Conservation (phyloP, 202 grass and related monocot species). For the Elaeis oleifera region DNA sequence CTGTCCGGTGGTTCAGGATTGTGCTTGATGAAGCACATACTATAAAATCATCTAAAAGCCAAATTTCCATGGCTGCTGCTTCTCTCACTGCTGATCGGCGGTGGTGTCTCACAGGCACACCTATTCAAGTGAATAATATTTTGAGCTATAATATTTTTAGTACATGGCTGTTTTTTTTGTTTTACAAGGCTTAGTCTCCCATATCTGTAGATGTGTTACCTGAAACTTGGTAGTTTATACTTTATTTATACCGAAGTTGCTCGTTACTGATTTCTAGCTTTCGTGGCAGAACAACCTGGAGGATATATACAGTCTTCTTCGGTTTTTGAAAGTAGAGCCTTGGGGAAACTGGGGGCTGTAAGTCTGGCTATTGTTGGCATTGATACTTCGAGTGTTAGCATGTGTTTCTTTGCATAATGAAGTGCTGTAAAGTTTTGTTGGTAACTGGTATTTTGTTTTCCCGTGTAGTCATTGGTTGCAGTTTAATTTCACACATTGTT, state of each 20-base stretch:
- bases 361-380: constrained; percentile 24
- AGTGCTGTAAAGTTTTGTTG: no score
- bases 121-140: constrained; percentile 68
- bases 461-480: no score
- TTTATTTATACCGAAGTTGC: constrained; percentile 15
- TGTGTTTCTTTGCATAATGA: no score
- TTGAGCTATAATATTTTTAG: background rate
- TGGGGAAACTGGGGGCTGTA: constrained; percentile 88
- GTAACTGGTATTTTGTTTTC: no score
- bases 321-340: constrained; percentile 84
- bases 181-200: background rate
- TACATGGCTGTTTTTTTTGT: no score
- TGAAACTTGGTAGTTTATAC: background rate
- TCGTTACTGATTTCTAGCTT: constrained; percentile 26
- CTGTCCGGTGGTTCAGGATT: constrained; percentile 79
- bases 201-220: background rate
- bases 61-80: constrained; percentile 67
- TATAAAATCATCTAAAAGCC: constrained; percentile 87
- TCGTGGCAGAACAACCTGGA: constrained; percentile 77
- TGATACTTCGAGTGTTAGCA: no score
- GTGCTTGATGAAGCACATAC: constrained; percentile 93
- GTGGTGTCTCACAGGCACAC: constrained; percentile 97
- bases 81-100: constrained; percentile 73
- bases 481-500: no score
- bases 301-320: constrained; percentile 92